Conservation (phyloP, 208 protist genomes). For the Acanthamoeba triangularis region DNA sequence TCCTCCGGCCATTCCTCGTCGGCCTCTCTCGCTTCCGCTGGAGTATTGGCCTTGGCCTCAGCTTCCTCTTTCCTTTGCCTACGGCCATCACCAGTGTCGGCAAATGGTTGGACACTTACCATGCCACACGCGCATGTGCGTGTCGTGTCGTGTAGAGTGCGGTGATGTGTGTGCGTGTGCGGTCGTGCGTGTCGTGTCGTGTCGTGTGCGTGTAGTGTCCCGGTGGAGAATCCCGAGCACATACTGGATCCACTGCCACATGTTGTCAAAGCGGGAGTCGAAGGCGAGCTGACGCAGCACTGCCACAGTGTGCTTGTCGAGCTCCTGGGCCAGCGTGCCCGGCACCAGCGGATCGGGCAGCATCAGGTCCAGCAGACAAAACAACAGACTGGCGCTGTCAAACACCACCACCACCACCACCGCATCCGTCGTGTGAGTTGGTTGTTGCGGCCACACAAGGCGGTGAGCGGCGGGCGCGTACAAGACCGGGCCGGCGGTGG, state of each 20-base stretch:
- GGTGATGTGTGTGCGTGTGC: neutral
- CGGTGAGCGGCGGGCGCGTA: neutral
- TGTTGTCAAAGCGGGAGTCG: neutral
- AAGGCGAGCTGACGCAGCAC: conserved; percentile 26
- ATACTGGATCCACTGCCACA: conserved; percentile 24
- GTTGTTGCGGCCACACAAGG: neutral
- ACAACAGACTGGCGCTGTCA: neutral
- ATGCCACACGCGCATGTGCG: neutral
- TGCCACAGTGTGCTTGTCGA: neutral
- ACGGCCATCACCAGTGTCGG: neutral
- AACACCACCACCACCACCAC: neutral
- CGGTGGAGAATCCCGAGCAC: neutral
- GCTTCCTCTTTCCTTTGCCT: neutral
- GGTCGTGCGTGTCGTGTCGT: neutral
- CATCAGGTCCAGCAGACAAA: neutral
- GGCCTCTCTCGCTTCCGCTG: no score
- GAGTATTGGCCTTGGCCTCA: neutral
- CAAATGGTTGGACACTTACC: neutral
- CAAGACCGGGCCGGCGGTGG: neutral
- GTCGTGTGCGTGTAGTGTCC: no score
- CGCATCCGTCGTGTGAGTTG: no score
- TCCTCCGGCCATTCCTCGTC: neutral
- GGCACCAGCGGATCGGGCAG: neutral
- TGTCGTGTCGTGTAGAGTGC: no score
- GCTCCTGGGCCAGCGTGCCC: neutral